These are phyloP conservation scores for Dendrocalamus sinicus DNA, from an alignment of 176 grass and related monocot species.

Conservation along the genomic window DNA sequence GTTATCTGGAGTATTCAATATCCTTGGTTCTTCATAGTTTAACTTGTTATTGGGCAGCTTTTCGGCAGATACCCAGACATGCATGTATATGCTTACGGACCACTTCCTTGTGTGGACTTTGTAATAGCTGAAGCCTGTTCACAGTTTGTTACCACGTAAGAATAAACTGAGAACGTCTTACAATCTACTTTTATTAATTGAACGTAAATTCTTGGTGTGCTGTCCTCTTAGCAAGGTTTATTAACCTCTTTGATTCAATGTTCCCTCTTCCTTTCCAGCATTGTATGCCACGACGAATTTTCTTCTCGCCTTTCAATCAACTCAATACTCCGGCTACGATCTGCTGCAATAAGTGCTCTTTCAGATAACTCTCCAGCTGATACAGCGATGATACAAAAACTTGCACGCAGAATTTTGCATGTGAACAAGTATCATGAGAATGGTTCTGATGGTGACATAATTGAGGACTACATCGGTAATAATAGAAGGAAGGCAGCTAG, in stretches of 20 bases:
- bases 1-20: conserved; percentile 25
- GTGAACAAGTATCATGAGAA: conserved; percentile 65
- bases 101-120: conserved; percentile 85
- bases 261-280: conserved; percentile 61
- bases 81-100: conserved; percentile 96
- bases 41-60: conserved; percentile 58
- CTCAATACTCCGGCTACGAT: conserved; percentile 85
- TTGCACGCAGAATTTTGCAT: conserved; percentile 87
- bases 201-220: conserved; percentile 25
- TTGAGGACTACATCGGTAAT: conserved; percentile 20
- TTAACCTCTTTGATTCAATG: conserved; percentile 29
- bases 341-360: conserved; percentile 81
- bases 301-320: conserved; percentile 92
- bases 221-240: conserved; percentile 27
- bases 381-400: conserved; percentile 87
- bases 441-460: conserved; percentile 39
- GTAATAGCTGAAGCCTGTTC: conserved; percentile 93
- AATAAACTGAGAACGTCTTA: conserved; percentile 16
- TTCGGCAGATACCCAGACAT: conserved; percentile 77
- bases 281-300: conserved; percentile 83
- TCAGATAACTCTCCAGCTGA: conserved; percentile 85
- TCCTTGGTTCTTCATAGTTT: conserved; percentile 39
- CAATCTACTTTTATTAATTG: conserved; percentile 3
- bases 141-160: conserved; percentile 86
- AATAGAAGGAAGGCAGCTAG: conserved; percentile 33